Conservation (phyloP, 148 eudicot species). For the Rhododendron ferrugineum region DNA sequence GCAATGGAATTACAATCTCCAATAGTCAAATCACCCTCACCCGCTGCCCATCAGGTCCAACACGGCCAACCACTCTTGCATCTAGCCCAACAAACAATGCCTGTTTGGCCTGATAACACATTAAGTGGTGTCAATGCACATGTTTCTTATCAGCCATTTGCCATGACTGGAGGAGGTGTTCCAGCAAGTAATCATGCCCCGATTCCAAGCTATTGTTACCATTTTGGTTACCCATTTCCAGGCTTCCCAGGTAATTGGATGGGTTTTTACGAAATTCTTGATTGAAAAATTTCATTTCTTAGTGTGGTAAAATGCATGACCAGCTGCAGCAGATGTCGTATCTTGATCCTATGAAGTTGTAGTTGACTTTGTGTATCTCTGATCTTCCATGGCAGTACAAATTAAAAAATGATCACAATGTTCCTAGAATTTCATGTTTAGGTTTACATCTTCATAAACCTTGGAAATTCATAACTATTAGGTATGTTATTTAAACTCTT, state of each 20-base stretch:
- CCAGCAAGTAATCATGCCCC: constrained; percentile 5
- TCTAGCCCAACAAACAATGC: constrained; percentile 5
- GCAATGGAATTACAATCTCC: not conserved
- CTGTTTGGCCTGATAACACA: constrained; percentile 7
- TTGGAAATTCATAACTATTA: not conserved
- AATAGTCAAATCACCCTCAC: not conserved
- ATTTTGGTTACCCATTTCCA: constrained; percentile 11
- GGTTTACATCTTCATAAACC: not conserved
- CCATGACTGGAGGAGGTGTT: not conserved
- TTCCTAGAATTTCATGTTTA: not conserved
- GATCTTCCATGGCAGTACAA: not conserved
- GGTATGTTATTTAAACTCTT: not conserved
- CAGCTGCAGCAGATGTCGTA: not conserved
- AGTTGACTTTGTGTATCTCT: not conserved
- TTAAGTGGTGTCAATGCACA: not conserved
- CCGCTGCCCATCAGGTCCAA: constrained; percentile 10
- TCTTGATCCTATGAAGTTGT: not conserved
- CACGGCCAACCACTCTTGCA: not conserved
- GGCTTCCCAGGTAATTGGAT: constrained; percentile 12
- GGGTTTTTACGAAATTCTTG: not conserved
- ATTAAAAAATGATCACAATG: not conserved
- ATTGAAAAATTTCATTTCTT: not conserved
- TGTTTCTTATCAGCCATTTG: constrained; percentile 4
- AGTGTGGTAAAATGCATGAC: not conserved
- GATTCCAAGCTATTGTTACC: constrained; percentile 13